Evolutionary conservation across 495 filamentous ascomycete genomes (phyloP), one percentile per base, ranked within the genome.

Genomic region (Penicillium turbatum): DNA sequence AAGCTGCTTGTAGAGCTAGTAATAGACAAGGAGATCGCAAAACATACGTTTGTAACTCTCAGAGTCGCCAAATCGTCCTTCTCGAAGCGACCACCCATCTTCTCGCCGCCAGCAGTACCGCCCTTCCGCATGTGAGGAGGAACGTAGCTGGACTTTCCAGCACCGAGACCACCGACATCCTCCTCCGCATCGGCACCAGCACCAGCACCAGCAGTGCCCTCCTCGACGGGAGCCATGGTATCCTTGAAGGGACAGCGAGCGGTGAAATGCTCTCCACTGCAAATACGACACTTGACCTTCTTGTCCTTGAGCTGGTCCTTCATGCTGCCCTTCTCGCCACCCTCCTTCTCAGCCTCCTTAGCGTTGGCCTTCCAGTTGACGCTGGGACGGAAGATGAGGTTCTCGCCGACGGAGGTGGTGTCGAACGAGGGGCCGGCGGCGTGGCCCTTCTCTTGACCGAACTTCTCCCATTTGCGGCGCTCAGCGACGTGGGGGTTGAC

Each of bases 281-380:
- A 98, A 67, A 98, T 97, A 78, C 93, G 85, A 74, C 93, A 98
- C 81, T 97, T 97, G 76, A 98, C 95, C 81, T 96, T 96, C 83
- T 96, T 96, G 74, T 96, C 89, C 84, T 92, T 96, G 54, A 97
- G 79, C 79, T 89, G 83, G 60, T 90, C 89, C 79, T 91, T 93
- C 78, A 96, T 85, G 63, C 80, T 81, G 43, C 74, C 74, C 70
- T 77, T 81, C 70, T 91, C 89, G 60, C 73, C 75, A 65, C 82
- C 82, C 51, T 83, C 83, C 78, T 89, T 88, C 74, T 87, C 83
- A 55, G 84, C 86, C 72, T 92, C 88, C 76, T 88, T 88, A 48
- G 85, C 85, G 58, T 89, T 87, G 62, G 85, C 84, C 75, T 90
- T 90, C 89, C 89, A 97, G 79, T 92, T 93, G 45, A 86, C 79